A percentile compares a stretch with the other conserved stretches of the same genome.
phyloP scores from a whole-genome alignment of 2,329 filamentous ascomycete genomes.

The Alternaria sp. region DNA sequence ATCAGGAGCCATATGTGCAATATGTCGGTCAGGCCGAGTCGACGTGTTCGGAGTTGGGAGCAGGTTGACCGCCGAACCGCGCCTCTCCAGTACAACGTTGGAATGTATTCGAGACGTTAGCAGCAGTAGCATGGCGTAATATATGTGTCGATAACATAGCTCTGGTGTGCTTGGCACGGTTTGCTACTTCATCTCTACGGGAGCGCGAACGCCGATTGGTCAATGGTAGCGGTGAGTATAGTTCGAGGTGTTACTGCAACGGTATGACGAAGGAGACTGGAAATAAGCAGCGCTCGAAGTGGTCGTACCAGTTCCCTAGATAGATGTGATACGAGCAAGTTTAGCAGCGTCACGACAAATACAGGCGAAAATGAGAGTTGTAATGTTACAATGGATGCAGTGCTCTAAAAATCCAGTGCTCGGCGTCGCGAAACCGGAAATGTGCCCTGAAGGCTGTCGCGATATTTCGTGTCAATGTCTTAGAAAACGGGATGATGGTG shows the following conservation, averaged over 20 bases:
- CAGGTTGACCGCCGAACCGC: slow-evolving; percentile 14
- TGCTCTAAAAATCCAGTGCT: not conserved
- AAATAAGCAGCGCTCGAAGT: slow-evolving; percentile 2
- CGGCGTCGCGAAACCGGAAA: not conserved
- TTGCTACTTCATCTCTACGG: slow-evolving; percentile 12
- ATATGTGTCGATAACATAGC: slow-evolving; percentile 4
- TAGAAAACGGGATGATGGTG: not conserved
- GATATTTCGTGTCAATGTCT: not conserved
- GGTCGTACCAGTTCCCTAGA: slow-evolving; percentile 9
- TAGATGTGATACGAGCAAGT: slow-evolving; percentile 3
- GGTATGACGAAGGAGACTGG: slow-evolving; percentile 19
- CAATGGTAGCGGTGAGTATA: slow-evolving; percentile 20
- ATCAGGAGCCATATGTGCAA: slow-evolving; percentile 2
- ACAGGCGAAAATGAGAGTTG: not conserved
- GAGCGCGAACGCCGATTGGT: slow-evolving; percentile 4
- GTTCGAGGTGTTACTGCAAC: slow-evolving; percentile 22
- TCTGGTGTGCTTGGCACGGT: slow-evolving; percentile 1
- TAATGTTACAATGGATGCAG: slow-evolving; percentile 5
- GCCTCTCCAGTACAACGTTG: slow-evolving; percentile 11
- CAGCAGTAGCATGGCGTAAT: slow-evolving; percentile 15
- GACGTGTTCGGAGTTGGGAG: slow-evolving; percentile 14
- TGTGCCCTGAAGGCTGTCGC: not conserved
- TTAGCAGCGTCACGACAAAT: not conserved
- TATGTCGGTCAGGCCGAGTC: slow-evolving; percentile 16
- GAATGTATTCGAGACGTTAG: slow-evolving; percentile 5